Conservation (phyloP, 1,139 yeast species). For the Lodderomyces pseudojiufengensis region DNA sequence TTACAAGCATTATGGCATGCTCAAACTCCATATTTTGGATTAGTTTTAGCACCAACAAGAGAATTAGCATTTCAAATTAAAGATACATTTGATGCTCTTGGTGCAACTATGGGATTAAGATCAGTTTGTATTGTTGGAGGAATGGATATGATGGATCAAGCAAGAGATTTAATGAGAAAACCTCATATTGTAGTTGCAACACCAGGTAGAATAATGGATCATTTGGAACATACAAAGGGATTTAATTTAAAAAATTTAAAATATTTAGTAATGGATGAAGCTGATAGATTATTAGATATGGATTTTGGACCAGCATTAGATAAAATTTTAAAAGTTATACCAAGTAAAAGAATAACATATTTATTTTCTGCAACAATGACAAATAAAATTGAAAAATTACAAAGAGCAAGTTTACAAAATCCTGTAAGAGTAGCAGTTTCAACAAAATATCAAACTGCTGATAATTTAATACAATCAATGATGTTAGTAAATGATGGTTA, state of each 20-base stretch:
- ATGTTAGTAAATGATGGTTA: constrained; percentile 91
- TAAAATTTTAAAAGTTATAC: constrained; percentile 78
- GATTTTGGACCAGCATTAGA: constrained; percentile 96
- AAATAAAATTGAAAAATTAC: constrained; percentile 87
- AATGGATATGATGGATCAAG: constrained; percentile 98
- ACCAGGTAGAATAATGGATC: constrained; percentile 78
- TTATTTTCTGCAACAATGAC: constrained; percentile 97
- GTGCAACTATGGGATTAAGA: constrained; percentile 84
- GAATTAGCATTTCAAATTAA: constrained; percentile 95
- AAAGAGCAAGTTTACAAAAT: constrained; percentile 82
- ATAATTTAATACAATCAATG: constrained; percentile 81
- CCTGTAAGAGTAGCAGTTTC: constrained; percentile 94
- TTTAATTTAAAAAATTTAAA: constrained; percentile 76
- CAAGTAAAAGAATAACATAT: constrained; percentile 81
- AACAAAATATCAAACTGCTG: constrained; percentile 87
- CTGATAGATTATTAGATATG: constrained; percentile 91
- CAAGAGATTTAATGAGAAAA: constrained; percentile 85
- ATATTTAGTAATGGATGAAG: constrained; percentile 93
- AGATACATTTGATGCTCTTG: constrained; percentile 92
- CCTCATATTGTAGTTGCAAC: constrained; percentile 96
- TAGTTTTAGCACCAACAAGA: constrained; percentile 93
- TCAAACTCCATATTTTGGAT: constrained; percentile 82
- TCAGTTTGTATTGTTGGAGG: constrained; percentile 93
- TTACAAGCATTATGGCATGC: constrained; percentile 87
- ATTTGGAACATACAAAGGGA: constrained; percentile 91